Base-by-base conservation (phyloP, 371 early-diverging fungal genomes). In the Mortierella sp. region DNA sequence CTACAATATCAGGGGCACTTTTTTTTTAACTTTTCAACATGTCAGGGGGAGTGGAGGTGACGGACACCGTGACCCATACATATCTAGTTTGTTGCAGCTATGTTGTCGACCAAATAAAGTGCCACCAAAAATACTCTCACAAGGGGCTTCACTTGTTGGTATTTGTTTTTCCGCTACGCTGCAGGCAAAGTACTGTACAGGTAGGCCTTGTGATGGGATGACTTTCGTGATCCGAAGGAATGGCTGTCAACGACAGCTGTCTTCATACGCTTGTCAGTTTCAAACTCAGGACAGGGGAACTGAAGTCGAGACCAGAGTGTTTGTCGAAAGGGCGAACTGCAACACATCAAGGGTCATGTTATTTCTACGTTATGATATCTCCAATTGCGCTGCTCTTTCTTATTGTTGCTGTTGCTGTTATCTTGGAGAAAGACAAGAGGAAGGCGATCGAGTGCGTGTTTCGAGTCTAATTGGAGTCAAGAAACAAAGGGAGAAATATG, bases 1-100 rank as follows among this genome's bases (percentile, higher is more conserved):
- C 58, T 58, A 58, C 58, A 58, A 58, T 58, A 58, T 58, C 34
- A 58, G 58, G 58, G 58, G 58, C n/a, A n/a, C n/a, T n/a, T n/a
- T n/a, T n/a, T n/a, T n/a, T n/a, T n/a, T n/a, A n/a, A n/a, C n/a
- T n/a, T n/a, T 58, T 29, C 45, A 16, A 47, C 34, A 58, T 34
- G 58, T 58, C 58, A 58, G 58, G 34, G 48, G 58, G 58, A 6
- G 48, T 4, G n/a, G 48, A 22, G 48, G 48, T 34, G 58, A 58
- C 19, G 34, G 34, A 34, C 19, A 34, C 58, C 58, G 58, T 58
- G 58, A 58, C 58, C 58, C 47, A 22, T 47, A 4, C 47, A 6
- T 14, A 19, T 5, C 4, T 48, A 6, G 14, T n/a, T n/a, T 45
- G n/a, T 48, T n/a, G n/a, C 47, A 16, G n/a, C 48, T n/a, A 11